Percentiles rank a stretch among this genome's conserved stretches.
These are phyloP conservation scores for Beta macrorhiza DNA, from an alignment of 179 eudicot genomes.

Conservation along the genomic window DNA sequence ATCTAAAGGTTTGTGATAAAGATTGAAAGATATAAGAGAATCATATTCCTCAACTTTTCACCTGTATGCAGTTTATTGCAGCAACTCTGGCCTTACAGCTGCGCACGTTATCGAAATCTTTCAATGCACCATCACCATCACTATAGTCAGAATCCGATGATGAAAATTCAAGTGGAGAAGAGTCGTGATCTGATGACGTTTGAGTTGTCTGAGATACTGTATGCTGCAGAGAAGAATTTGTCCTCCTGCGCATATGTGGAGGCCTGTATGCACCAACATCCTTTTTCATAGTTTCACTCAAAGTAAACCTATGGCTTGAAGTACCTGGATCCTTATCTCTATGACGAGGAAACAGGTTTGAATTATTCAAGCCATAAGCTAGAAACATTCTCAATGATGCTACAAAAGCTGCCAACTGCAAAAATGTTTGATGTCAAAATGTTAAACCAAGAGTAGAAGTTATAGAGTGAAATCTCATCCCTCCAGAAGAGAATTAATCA, in stretches of 20 bases:
- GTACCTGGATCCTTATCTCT: conserved; percentile 38
- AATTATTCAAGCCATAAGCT: conserved; percentile 61
- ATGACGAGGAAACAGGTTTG: conserved; percentile 25
- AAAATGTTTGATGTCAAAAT: conserved; percentile 14
- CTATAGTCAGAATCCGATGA: conserved; percentile 96
- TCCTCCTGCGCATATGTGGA: conserved; percentile 79
- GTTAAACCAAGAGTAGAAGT: conserved; percentile 10
- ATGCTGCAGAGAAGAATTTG: conserved; percentile 37
- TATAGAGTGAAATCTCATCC: neutral
- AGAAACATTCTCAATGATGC: conserved; percentile 70
- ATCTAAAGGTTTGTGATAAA: neutral
- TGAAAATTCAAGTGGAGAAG: conserved; percentile 37
- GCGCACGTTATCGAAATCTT: conserved; percentile 37
- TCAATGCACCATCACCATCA: conserved; percentile 63
- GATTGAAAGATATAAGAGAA: neutral
- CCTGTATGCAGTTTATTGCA: conserved; percentile 91
- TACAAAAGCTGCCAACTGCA: conserved; percentile 83
- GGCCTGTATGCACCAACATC: conserved; percentile 77
- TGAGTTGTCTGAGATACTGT: conserved; percentile 33
- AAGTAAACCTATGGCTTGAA: conserved; percentile 24
- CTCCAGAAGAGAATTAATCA: conserved; percentile 9
- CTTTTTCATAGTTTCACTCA: conserved; percentile 42
- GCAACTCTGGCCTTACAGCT: conserved; percentile 74
- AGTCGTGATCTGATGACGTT: conserved; percentile 41
- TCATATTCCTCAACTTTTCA: conserved; percentile 24